phyloP scores from a whole-genome alignment of 345 rosid species.

The Nasturtium officinale region DNA sequence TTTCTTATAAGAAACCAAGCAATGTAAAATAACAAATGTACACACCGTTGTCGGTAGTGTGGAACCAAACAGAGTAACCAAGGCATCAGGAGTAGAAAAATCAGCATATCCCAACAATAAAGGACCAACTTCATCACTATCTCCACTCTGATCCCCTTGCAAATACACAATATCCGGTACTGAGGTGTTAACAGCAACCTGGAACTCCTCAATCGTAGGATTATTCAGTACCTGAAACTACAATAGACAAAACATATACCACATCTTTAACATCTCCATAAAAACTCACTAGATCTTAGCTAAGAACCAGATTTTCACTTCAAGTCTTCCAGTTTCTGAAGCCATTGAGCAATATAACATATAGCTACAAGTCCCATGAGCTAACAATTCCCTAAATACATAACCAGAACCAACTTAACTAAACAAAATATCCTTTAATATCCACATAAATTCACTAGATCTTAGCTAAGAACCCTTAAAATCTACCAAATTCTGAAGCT shows the following conservation, averaged over 20 bases:
- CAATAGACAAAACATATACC: constrained; percentile 33
- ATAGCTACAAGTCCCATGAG: not conserved
- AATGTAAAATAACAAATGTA: constrained; percentile 28
- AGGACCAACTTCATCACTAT: constrained; percentile 72
- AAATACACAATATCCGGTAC: constrained; percentile 80
- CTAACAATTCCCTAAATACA: not conserved
- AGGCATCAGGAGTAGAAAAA: constrained; percentile 70
- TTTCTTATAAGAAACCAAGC: not conserved
- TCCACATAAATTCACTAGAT: not conserved
- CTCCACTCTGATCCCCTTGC: constrained; percentile 71
- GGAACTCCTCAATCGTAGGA: constrained; percentile 78
- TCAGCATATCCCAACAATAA: constrained; percentile 63
- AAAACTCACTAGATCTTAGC: constrained; percentile 1
- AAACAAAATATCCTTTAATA: not conserved
- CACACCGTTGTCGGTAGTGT: constrained; percentile 83
- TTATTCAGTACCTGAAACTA: constrained; percentile 81
- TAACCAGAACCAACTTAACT: constrained; percentile 19
- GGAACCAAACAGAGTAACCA: constrained; percentile 73
- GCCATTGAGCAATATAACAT: constrained; percentile 3
- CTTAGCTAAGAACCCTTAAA: not conserved
- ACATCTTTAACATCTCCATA: constrained; percentile 8
- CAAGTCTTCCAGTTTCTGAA: constrained; percentile 20
- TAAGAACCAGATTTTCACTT: constrained; percentile 4
- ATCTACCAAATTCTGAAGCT: not conserved
- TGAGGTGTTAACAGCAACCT: constrained; percentile 54